A percentile compares a stretch with the other conserved stretches of the same genome.
Evolutionary conservation across 2,329 filamentous ascomycete genomes (phyloP).

Genomic region (Xylariaceae sp.): DNA sequence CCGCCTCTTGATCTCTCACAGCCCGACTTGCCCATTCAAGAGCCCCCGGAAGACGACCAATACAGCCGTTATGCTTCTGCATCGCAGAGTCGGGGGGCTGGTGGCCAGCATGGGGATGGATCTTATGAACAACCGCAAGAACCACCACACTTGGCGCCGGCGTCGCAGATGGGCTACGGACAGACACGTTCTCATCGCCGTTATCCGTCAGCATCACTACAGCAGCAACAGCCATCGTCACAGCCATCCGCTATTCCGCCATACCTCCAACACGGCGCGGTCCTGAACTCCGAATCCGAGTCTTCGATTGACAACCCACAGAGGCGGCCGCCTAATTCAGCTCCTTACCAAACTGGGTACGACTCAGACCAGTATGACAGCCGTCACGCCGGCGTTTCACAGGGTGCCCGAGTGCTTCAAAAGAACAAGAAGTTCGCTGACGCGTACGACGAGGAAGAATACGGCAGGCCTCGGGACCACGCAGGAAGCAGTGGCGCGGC

Average conservation of each 20-base stretch:
- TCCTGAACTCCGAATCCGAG: constrained; percentile 48
- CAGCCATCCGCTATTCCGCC: constrained; percentile 41
- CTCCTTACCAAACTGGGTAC: constrained; percentile 40
- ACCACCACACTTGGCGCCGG: constrained; percentile 25
- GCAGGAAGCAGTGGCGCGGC: constrained; percentile 82
- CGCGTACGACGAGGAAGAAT: constrained; percentile 74
- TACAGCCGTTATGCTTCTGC: constrained; percentile 33
- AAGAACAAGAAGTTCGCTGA: constrained; percentile 88
- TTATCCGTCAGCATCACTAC: constrained; percentile 35
- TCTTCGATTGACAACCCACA: constrained; percentile 44
- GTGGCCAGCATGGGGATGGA: constrained; percentile 33
- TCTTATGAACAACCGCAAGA: constrained; percentile 34
- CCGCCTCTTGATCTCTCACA: constrained; percentile 45
- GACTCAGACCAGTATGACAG: constrained; percentile 40
- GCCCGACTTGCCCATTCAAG: constrained; percentile 48
- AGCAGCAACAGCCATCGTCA: no score
- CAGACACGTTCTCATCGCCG: constrained; percentile 37
- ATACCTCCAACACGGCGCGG: constrained; percentile 42
- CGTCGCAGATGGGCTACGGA: constrained; percentile 19
- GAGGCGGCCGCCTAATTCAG: constrained; percentile 38
- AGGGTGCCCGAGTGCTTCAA: constrained; percentile 57
- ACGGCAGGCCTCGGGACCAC: constrained; percentile 53
- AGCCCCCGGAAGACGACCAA: constrained; percentile 36
- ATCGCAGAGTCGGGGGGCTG: constrained; percentile 16
- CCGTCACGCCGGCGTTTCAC: constrained; percentile 33